Evolutionary conservation across 495 filamentous ascomycete species (phyloP), one percentile per base, ranked within the genome.

Genomic region (Aspergillus asperescens): DNA sequence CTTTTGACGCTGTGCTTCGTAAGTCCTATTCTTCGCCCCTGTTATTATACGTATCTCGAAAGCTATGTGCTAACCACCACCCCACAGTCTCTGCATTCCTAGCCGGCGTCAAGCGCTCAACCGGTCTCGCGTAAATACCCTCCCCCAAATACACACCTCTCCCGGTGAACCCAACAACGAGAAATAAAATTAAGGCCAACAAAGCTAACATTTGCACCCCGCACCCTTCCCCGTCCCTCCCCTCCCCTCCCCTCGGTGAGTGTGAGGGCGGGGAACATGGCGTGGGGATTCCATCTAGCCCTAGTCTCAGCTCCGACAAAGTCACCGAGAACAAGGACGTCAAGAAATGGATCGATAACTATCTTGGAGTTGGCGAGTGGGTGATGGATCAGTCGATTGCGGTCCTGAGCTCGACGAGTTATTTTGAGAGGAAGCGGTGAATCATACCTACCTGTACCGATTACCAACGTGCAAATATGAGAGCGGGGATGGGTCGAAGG

Each of bases 371-470:
- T 37, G 93, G 93, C 65, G 93, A 98, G 71, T 94, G 88, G 88
- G 87, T 95, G 47, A 92, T 98, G 91, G 93, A 98, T 64, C 86
- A 92, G 73, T 93, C 90, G 5, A 89, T 96, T 23, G 91, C 91
- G 23, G 77, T 96, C 47, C 84, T 95, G 71, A 85, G 90, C 12
- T 84, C 87, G 12, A 93, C 88, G 66, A 78, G 82, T 27, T 98
- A 80, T 69, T 98, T 98, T 64, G 90, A 95, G 70, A 80, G 92
- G 61, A 86, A 77, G 64, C 83, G 91, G 70, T 95, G 41, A 44
- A 18, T n/a, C n/a, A n/a, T n/a, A n/a, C n/a, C n/a, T n/a, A n/a
- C n/a, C n/a, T n/a, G n/a, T n/a, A n/a, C n/a, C n/a, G n/a, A n/a
- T n/a, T n/a, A n/a, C n/a, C n/a, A n/a, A n/a, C n/a, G n/a, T n/a